Evolutionary conservation across 2,329 filamentous ascomycete species (phyloP), one percentile per base, ranked within the genome.

Genomic region (Beauveria bassiana): DNA sequence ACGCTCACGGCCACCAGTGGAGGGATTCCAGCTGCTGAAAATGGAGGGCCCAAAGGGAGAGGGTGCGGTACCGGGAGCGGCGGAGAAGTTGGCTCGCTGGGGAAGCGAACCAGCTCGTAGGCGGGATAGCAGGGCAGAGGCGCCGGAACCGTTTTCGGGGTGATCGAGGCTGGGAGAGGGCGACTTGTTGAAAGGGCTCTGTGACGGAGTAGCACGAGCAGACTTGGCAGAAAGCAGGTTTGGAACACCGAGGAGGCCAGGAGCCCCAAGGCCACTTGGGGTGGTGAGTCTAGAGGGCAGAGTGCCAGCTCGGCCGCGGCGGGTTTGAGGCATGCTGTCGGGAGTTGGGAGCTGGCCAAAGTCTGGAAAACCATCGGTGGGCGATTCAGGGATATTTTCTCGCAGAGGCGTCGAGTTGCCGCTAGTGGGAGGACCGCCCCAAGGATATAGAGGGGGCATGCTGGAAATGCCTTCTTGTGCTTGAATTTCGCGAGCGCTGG

Each of bases 381-480:
- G 95, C 42, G 93, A 97, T 77, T 99, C 95, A 65, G 93, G 93
- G 64, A 99, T 98, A 66, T 93, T 97, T 78, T 98, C 95, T 70
- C 95, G 91, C 57, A 99, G 84, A 68, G 95, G 95, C 47, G 93
- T 97, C 22, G 93, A 97, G 75, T 96, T 93, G 66, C 93, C 95
- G 73, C 93, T 97, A 61, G 93, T 96, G 54, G 95, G 93, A 66
- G 95, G 93, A 12, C 95, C 93, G 81, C 92, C 92, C 95, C 95
- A 98, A 49, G 89, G 88, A 71, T 87, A 86, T 58, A 88, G 75
- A 74, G 81, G 82, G 74, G 81, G 82, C 70, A 84, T 82, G 71
- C 81, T 87, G 72, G 80, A 78, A 55, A 96, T 82, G 57, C 93
- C 93, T 82, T 98, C 93, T 78, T 97, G 93, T 60, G 93, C 93